A percentile compares a stretch with the other conserved stretches of the same genome.
Conservation (phyloP, 495 filamentous ascomycete species). For the Penicillium steckii region DNA sequence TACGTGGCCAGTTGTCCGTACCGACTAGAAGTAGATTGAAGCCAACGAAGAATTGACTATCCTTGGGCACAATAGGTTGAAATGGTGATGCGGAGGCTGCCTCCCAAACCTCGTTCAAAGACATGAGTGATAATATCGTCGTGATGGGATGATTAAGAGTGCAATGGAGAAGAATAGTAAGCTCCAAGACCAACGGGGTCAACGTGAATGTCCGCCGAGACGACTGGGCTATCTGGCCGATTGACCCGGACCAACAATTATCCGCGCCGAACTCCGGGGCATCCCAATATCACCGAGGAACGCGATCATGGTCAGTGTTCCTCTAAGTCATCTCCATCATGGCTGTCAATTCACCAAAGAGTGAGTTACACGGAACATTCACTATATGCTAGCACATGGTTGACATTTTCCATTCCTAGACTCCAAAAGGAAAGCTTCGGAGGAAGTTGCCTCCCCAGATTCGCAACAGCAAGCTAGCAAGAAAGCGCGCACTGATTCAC, state of each 20-base stretch:
- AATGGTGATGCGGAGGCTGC: conserved; percentile 82
- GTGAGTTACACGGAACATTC: conserved; percentile 5
- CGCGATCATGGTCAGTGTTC: not conserved
- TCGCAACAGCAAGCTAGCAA: conserved; percentile 46
- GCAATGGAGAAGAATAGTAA: not conserved
- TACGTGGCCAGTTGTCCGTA: conserved; percentile 24
- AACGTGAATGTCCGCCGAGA: conserved; percentile 8
- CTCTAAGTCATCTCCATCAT: conserved; percentile 11
- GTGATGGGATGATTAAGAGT: not conserved
- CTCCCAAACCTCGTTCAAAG: conserved; percentile 86
- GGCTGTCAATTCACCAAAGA: conserved; percentile 24
- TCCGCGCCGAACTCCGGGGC: conserved; percentile 9
- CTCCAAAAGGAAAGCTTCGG: conserved; percentile 75
- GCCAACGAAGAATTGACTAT: conserved; percentile 78
- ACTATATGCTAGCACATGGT: not conserved
- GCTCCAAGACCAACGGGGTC: not conserved
- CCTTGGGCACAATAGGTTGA: conserved; percentile 75
- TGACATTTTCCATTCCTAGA: conserved; percentile 36
- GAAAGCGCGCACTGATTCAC: conserved; percentile 60
- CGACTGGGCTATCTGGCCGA: conserved; percentile 15
- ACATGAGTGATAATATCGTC: conserved; percentile 41
- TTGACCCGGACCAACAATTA: conserved; percentile 14
- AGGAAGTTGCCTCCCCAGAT: conserved; percentile 62
- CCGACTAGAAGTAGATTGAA: conserved; percentile 73
- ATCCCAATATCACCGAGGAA: conserved; percentile 5